Conservation (phyloP, 23 red algal genomes). For the Agarophyton chilense region DNA sequence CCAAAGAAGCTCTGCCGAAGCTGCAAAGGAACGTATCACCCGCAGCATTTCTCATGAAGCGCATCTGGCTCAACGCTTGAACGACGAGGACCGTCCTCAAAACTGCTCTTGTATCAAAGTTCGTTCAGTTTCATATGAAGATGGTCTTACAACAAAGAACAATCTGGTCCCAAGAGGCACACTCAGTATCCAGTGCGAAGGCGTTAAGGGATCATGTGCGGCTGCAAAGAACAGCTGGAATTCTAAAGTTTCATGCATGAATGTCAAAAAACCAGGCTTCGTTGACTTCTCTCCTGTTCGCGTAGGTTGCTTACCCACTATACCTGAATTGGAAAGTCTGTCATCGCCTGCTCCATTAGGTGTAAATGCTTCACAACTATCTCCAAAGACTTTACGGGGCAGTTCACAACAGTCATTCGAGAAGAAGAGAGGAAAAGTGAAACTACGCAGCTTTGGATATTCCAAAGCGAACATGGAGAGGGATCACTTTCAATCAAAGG, state of each 20-base stretch:
- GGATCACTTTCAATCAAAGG: not conserved
- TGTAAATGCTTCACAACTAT: not conserved
- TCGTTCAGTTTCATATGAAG: conserved; percentile 3
- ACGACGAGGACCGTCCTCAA: not conserved
- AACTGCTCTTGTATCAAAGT: not conserved
- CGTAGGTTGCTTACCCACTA: not conserved
- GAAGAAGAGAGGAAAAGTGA: conserved; percentile 1
- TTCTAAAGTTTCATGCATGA: not conserved
- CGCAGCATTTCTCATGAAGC: conserved; percentile 39
- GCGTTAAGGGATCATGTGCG: too few relatives aligned
- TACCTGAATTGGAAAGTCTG: not conserved
- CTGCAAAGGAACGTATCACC: conserved; percentile 21
- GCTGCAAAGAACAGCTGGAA: not conserved
- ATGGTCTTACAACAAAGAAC: not conserved
- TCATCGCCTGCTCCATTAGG: not conserved
- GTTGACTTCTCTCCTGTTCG: not conserved
- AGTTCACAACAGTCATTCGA: not conserved
- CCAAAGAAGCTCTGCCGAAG: not conserved
- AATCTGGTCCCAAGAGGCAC: not conserved
- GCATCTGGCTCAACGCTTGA: conserved; percentile 9
- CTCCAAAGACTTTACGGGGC: not conserved
- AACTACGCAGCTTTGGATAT: not conserved
- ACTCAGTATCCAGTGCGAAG: not conserved
- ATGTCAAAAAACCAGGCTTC: not conserved
- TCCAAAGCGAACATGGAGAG: not conserved